Percentiles rank a stretch among this genome's conserved stretches.
Conservation (phyloP, 139 green algal genomes). For the Volvox reticuliferus region DNA sequence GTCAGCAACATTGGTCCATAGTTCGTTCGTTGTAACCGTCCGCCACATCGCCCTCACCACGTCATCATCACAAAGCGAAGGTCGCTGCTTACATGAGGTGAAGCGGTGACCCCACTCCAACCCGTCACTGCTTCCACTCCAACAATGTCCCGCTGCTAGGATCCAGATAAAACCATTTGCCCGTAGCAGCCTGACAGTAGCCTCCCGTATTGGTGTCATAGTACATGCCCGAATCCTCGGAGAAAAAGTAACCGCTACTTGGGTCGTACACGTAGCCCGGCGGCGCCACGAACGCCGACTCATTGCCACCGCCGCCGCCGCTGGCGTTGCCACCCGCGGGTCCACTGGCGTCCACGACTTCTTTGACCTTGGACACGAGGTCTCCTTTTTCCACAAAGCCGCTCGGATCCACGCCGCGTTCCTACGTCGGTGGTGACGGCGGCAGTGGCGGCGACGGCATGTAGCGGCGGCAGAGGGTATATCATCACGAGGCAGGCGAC, state of each 20-base stretch:
- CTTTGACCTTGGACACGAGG: slow-evolving; percentile 66
- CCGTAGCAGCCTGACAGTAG: slow-evolving; percentile 61
- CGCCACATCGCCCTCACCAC: too few species aligned
- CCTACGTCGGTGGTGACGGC: neutral
- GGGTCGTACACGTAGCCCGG: slow-evolving; percentile 74
- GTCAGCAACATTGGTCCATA: too few species aligned
- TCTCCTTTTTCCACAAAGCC: slow-evolving; percentile 80
- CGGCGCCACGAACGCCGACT: slow-evolving; percentile 50
- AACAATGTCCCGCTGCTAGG: slow-evolving; percentile 51
- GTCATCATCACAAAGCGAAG: too few species aligned
- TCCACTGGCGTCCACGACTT: neutral
- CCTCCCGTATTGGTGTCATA: slow-evolving; percentile 67
- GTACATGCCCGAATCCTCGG: slow-evolving; percentile 66
- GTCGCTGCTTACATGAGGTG: too few species aligned
- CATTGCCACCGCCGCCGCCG: neutral
- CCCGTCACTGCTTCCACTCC: slow-evolving; percentile 48
- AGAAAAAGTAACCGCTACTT: slow-evolving; percentile 64
- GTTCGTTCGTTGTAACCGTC: too few species aligned
- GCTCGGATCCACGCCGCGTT: slow-evolving; percentile 52
- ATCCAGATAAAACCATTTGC: slow-evolving; percentile 75
- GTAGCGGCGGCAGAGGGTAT: too few species aligned
- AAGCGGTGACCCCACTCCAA: too few species aligned
- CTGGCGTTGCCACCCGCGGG: neutral
- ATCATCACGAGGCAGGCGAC: too few species aligned
- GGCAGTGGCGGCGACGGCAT: too few species aligned